Evolutionary conservation across 805 yeast genomes (phyloP), one percentile per base, ranked within the genome.

Genomic region (Kluyveromyces wickerhamii): DNA sequence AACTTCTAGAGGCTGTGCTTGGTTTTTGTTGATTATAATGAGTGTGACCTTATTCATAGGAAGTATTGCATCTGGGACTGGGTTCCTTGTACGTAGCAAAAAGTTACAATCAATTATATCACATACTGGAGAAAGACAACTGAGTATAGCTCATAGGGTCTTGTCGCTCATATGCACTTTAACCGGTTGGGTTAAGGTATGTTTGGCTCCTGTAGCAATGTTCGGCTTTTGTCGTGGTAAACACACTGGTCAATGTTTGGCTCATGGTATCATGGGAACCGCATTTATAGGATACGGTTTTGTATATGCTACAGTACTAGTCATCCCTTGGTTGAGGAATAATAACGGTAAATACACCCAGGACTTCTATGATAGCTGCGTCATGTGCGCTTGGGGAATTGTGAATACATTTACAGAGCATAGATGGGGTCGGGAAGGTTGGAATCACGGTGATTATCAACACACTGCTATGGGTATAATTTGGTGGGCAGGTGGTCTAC

Each of bases 261-360:
- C 97, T 0, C 97, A 89, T 56, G 96, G 96, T 4, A 84, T 89
- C 40, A 89, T 89, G 97, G 97, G 97, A 0, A 71, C 84, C 16
- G 79, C 94, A 0, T 89, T 89, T 47, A 71, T 89, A 8, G 59
- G 69, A 4, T 89, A 89, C 54, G 95, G 96, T 4, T 76, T 79
- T 40, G 59, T 86, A 8, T 67, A 85, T 46, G 55, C 74, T 3
- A 56, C 77, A 49, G 78, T 85, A 48, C 65, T 89, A 35, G 70
- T 77, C 7, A 60, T 85, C 4, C 89, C 92, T 4, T 77, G 92
- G 88, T 54, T 87, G 47, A 62, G 85, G 48, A 60, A 72, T 47
- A 59, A 67, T 40, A 44, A 55, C n/a, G 51, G 61, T 7, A 63
- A 63, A 34, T 72, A 67, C 42, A 73, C 88, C 16, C 96, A 86